Conservation (phyloP, 108 stramenopile genomes). For the Nitzschia sp. region DNA sequence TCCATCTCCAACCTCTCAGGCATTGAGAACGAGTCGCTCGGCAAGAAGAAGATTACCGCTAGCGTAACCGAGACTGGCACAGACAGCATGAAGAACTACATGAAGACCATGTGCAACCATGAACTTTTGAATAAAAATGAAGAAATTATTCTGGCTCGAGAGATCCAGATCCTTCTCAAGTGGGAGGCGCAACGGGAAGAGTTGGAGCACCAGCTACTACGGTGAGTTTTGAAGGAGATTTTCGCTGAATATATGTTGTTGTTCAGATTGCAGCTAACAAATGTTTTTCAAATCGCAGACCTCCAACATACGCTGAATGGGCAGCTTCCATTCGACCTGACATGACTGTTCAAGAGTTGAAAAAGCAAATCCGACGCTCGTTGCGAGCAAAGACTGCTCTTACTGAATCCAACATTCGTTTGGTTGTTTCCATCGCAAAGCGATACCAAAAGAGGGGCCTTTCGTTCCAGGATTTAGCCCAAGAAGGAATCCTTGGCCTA, state of each 20-base stretch:
- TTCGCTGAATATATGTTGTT: neutral
- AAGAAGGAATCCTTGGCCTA: conserved; percentile 94
- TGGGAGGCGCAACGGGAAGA: conserved; percentile 76
- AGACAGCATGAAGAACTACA: conserved; percentile 82
- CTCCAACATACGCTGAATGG: conserved; percentile 88
- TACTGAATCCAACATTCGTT: conserved; percentile 85
- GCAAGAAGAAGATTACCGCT: conserved; percentile 56
- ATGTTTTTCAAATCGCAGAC: conserved; percentile 7
- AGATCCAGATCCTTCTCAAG: conserved; percentile 83
- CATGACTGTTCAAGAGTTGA: conserved; percentile 83
- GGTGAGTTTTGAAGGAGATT: conserved; percentile 47
- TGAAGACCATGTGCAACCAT: conserved; percentile 89
- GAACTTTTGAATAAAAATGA: conserved; percentile 86
- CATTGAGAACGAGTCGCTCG: conserved; percentile 17
- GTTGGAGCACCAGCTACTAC: conserved; percentile 66
- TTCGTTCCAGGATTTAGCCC: conserved; percentile 88
- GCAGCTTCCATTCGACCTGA: conserved; percentile 59
- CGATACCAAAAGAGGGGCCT: conserved; percentile 84
- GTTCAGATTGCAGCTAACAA: neutral
- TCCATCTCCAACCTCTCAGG: neutral
- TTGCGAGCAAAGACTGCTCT: conserved; percentile 86
- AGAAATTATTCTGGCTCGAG: conserved; percentile 82
- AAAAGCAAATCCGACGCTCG: conserved; percentile 87
- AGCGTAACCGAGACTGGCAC: conserved; percentile 75
- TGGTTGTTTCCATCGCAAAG: conserved; percentile 91